Base-by-base conservation (phyloP, 2,329 filamentous ascomycete genomes). In the Colletotrichum brevisporum region DNA sequence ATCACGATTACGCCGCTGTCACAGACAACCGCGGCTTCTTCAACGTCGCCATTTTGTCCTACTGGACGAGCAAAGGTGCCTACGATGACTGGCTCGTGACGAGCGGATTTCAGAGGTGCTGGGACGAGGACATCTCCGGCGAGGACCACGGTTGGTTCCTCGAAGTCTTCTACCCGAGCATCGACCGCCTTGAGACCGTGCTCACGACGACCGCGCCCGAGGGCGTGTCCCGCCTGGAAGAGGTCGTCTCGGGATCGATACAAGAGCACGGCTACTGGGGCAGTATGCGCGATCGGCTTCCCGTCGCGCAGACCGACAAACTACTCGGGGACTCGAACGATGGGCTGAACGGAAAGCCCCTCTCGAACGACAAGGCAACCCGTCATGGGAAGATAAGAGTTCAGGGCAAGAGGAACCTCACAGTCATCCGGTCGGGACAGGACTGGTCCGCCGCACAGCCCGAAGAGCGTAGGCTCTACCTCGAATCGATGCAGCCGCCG, bases 191-290 rank as follows among this genome's bases (percentile, higher is more conserved):
- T 71, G 83, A 85, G 71, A 84, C 81, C 1, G 74, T 84, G 9
- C 82, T 82, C 61, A 81, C 81, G 1, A 77, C 77, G 58, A 74
- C 75, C 18, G 72, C 76, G 1, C 76, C 76, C 3, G 82, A 85
- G 65, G 82, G 83, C 16, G 79, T 76, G 6, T 80, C 80, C 10
- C 74, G 82, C 64, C 79, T 84, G 81, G 71, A 78, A 5, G 76
- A 79, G 5, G 70, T 68, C 4, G 71, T 82, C 5, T 80, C 77
- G 13, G 80, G 79, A 0, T 75, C 76, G 27, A 74, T 85, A 10
- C 71, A 75, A 31, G 80, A 84, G 71, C 83, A 85, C 68, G 80
- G 76, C 1, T 85, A 84, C 71, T 84, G 81, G 81, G 83, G 82
- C 1, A 82, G 80, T 70, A 83, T 83, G 82, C 76, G 82, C 16